Evolutionary conservation across 2,329 filamentous ascomycete species (phyloP).

Genomic region (Calonectria pauciramosa): DNA sequence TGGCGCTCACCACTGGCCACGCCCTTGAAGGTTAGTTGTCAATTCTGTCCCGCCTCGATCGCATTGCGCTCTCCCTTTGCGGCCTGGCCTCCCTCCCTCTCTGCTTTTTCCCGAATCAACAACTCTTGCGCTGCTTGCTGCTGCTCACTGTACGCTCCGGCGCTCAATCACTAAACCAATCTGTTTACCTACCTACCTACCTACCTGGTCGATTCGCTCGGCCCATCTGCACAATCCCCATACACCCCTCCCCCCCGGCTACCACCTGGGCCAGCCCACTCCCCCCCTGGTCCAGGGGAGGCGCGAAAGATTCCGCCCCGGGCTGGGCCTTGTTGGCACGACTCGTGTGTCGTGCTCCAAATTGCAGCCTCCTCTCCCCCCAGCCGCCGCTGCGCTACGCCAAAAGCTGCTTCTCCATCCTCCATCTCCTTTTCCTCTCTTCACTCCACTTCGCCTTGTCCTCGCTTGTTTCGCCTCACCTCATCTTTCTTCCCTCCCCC

Average conservation of each 20-base stretch:
- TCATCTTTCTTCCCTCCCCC: constrained; percentile 40
- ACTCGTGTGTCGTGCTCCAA: constrained; percentile 49
- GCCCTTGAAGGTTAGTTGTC: constrained; percentile 22
- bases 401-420: constrained; percentile 45
- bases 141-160: not conserved
- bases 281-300: constrained; percentile 48
- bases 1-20: not conserved
- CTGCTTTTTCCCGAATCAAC: not conserved
- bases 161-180: constrained; percentile 13
- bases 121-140: not conserved
- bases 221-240: constrained; percentile 30
- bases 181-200: constrained; percentile 18
- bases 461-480: constrained; percentile 39
- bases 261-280: constrained; percentile 33
- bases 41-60: not conserved
- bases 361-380: constrained; percentile 47
- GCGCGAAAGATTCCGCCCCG: constrained; percentile 48
- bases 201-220: constrained; percentile 26
- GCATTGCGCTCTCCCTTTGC: not conserved
- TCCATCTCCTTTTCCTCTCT: constrained; percentile 47
- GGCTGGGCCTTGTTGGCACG: constrained; percentile 47
- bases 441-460: constrained; percentile 45
- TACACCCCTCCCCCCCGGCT: constrained; percentile 37
- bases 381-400: constrained; percentile 44
- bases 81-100: not conserved